Evolutionary conservation across 352 stramenopile genomes (phyloP), one percentile per base, ranked within the genome.

Genomic region (Pythium folliculosum): DNA sequence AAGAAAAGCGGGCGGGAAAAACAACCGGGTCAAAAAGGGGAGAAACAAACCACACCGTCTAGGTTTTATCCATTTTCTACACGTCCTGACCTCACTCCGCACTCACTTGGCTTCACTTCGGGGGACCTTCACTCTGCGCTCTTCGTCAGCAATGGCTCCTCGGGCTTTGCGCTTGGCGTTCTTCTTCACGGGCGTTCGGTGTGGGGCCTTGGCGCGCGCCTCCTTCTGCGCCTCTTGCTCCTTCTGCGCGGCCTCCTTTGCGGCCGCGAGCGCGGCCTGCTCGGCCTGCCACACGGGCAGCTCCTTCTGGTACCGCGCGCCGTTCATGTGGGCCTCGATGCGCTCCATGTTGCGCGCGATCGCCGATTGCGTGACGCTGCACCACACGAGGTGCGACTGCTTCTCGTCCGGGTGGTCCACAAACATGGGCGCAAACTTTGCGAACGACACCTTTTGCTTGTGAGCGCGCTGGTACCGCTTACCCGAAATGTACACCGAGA

Each of bases 371-470:
- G 82, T 91, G 50, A 91, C 82, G 57, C 74, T 76, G 67, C 82
- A 91, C 82, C 82, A 91, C 60, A 91, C 47, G 68, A 88, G 70
- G 27, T 75, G 66, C 30, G 64, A 45, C 71, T 84, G 77, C 21
- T 78, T 76, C 56, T 85, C 78, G 55, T 90, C 80, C 23, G 80
- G 75, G 43, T 91, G 81, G 59, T 74, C 60, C 49, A 79, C 65
- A 61, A 91, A 90, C 81, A 90, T 90, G 8, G 83, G 83, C 27
- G 78, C 78, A 56, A 81, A 91, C 35, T 73, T 64, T 19, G 72
- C 69, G 56, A 91, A 88, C 23, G 80, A 88, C 21, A 73, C 56
- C 25, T 60, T 69, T 63, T 83, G 76, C 14, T 73, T 60, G 50
- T 67, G 67, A 8, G 77, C 75, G 22, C 81, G 81, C 44, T 71